Evolutionary conservation across 1,139 yeast species (phyloP).

Genomic region (Lodderomyces metapsilosis): DNA sequence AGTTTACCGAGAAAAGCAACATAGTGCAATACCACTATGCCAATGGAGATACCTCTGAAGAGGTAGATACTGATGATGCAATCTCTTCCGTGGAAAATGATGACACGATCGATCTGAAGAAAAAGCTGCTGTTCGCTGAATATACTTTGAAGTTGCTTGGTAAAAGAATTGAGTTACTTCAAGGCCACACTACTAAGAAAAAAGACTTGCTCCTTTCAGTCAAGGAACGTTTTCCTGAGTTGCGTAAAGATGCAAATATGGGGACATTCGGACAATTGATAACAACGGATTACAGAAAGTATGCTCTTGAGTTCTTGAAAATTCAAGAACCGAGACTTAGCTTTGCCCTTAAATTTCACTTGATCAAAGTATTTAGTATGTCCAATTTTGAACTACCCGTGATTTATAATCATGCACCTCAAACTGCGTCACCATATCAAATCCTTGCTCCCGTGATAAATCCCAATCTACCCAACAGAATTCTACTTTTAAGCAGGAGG

Average conservation of each 20-base stretch:
- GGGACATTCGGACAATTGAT: not conserved
- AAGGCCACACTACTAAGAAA: not conserved
- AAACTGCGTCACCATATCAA: conserved; percentile 2
- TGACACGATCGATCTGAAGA: not conserved
- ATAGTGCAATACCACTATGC: not conserved
- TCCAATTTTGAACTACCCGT: conserved; percentile 6
- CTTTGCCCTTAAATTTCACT: not conserved
- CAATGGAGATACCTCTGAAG: not conserved
- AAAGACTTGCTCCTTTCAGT: not conserved
- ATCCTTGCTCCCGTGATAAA: conserved; percentile 6
- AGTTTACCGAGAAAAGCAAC: not conserved
- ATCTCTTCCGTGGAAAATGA: not conserved
- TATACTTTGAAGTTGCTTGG: not conserved
- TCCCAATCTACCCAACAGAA: conserved; percentile 9
- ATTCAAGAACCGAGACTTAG: not conserved
- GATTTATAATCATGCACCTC: not conserved
- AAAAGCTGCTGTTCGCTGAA: not conserved
- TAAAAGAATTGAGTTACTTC: not conserved
- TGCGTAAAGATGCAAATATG: not conserved
- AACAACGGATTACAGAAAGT: not conserved
- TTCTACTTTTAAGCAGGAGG: conserved; percentile 4
- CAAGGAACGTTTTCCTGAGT: not conserved
- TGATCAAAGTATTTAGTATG: not conserved
- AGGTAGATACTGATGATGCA: not conserved
- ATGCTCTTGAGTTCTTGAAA: not conserved